These are phyloP conservation scores for Aphanomyces invadans DNA, from an alignment of 352 stramenopile species.

Conservation along the genomic window DNA sequence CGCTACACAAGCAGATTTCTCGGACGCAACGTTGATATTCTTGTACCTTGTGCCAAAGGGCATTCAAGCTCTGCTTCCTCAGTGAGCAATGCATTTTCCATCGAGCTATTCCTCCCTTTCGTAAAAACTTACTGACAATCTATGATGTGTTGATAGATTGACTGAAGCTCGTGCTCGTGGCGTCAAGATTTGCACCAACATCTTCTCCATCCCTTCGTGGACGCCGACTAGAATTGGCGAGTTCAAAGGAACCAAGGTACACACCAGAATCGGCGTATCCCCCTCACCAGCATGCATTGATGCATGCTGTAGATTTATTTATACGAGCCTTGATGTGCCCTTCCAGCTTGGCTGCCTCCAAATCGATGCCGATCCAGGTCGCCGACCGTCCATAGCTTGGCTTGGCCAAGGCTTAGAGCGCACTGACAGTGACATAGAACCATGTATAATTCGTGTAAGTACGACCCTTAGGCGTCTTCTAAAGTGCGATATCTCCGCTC, in stretches of 20 bases:
- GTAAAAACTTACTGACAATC: too few species aligned
- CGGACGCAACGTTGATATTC: conserved; percentile 57
- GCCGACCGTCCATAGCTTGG: too few species aligned
- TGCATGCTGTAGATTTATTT: conserved; percentile 16
- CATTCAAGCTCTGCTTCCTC: conserved; percentile 61
- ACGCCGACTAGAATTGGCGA: conserved; percentile 40
- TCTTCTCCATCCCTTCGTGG: conserved; percentile 77
- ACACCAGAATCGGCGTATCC: not conserved
- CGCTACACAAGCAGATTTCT: conserved; percentile 51
- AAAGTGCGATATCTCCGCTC: conserved; percentile 1
- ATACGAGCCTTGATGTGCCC: conserved; percentile 5
- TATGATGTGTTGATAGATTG: too few species aligned
- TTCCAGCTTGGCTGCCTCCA: not conserved
- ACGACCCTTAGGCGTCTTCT: too few species aligned
- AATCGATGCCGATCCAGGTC: too few species aligned
- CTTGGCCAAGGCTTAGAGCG: too few species aligned
- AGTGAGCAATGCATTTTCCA: conserved; percentile 30
- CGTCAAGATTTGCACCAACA: conserved; percentile 73
- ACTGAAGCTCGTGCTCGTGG: conserved; percentile 49
- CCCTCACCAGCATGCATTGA: not conserved
- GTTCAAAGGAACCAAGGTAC: conserved; percentile 82
- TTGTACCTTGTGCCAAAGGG: conserved; percentile 77
- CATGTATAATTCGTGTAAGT: too few species aligned
- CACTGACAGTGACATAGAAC: too few species aligned
- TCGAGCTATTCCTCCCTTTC: not conserved